These are phyloP conservation scores for Venturiaceae sp. DNA, from an alignment of 2,329 filamentous ascomycete genomes.

Conservation along the genomic window DNA sequence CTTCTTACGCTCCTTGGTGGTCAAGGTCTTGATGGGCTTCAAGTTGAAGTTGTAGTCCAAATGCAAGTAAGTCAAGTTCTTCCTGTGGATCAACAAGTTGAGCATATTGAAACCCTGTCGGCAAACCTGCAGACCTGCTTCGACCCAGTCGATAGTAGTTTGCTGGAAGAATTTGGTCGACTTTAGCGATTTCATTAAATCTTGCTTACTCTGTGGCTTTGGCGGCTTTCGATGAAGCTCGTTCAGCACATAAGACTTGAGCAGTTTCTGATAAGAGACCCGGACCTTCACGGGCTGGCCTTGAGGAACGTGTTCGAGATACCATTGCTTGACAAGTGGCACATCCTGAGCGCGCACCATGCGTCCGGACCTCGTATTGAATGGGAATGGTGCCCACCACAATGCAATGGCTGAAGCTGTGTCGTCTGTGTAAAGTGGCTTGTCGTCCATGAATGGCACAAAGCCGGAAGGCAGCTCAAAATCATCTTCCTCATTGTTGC, in stretches of 20 bases:
- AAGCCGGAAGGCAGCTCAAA: constrained; percentile 74
- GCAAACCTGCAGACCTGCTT: constrained; percentile 95
- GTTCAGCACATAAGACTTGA: constrained; percentile 94
- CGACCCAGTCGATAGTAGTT: constrained; percentile 98
- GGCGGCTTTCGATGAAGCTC: constrained; percentile 93
- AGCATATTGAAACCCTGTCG: constrained; percentile 99
- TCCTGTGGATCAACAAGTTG: constrained; percentile 92
- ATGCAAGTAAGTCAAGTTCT: constrained; percentile 96
- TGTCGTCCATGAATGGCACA: constrained; percentile 82
- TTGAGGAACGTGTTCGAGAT: constrained; percentile 86
- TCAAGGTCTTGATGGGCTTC: constrained; percentile 97
- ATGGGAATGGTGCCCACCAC: constrained; percentile 98
- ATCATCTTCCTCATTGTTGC: constrained; percentile 72
- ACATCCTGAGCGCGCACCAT: constrained; percentile 98
- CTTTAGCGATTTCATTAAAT: constrained; percentile 80
- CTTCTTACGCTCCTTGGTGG: constrained; percentile 98
- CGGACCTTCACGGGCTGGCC: constrained; percentile 93
- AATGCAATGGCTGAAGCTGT: constrained; percentile 85
- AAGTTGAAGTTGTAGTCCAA: constrained; percentile 99
- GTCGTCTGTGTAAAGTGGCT: constrained; percentile 80
- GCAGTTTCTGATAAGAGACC: constrained; percentile 94
- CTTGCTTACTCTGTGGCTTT: constrained; percentile 92
- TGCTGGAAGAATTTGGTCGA: constrained; percentile 99
- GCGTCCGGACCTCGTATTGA: constrained; percentile 82
- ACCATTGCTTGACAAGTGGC: constrained; percentile 95